Percentiles rank a stretch among this genome's conserved stretches.
phyloP scores from a whole-genome alignment of 2,329 filamentous ascomycete species.

The Talaromyces pinophilus region DNA sequence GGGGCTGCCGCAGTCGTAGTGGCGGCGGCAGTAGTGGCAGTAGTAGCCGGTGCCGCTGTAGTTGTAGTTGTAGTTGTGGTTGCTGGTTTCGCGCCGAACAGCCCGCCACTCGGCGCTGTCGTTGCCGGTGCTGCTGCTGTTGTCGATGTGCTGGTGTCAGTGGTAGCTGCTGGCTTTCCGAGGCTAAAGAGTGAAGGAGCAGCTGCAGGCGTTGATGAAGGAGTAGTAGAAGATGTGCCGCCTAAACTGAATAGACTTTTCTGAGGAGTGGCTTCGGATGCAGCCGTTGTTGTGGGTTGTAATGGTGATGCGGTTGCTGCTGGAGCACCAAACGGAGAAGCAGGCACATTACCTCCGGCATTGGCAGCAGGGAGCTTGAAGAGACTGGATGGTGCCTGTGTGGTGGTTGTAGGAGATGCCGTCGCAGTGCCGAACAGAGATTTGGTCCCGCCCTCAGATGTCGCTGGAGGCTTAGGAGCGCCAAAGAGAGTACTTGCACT shows the following conservation, averaged over 20 bases:
- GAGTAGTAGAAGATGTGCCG: slow-evolving; percentile 34
- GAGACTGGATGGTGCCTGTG: slow-evolving; percentile 31
- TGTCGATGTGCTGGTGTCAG: slow-evolving; percentile 30
- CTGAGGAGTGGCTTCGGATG: slow-evolving; percentile 37
- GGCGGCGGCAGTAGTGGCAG: slow-evolving; percentile 31
- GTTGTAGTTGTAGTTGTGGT: slow-evolving; percentile 24
- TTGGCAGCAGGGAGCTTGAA: slow-evolving; percentile 34
- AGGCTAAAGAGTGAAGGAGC: slow-evolving; percentile 35
- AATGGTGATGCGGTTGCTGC: slow-evolving; percentile 24
- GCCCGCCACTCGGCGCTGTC: slow-evolving; percentile 21
- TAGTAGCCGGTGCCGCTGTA: slow-evolving; percentile 32
- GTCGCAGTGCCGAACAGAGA: slow-evolving; percentile 33
- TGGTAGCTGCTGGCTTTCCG: slow-evolving; percentile 28
- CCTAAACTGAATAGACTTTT: slow-evolving; percentile 38
- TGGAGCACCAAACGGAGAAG: slow-evolving; percentile 19
- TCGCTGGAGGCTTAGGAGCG: slow-evolving; percentile 25
- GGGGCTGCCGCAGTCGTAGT: slow-evolving; percentile 35
- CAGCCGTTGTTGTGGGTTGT: slow-evolving; percentile 29
- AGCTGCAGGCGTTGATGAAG: slow-evolving; percentile 37
- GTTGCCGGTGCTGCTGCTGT: slow-evolving; percentile 27
- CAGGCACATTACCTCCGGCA: slow-evolving; percentile 22
- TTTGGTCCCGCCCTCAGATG: slow-evolving; percentile 32
- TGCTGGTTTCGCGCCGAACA: slow-evolving; percentile 22
- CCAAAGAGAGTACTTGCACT: background rate
- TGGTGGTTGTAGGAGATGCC: slow-evolving; percentile 24